A percentile compares a stretch with the other conserved stretches of the same genome.
Conservation (phyloP, 1,284 basidiomycete species). For the Cyathus pygmaeus region DNA sequence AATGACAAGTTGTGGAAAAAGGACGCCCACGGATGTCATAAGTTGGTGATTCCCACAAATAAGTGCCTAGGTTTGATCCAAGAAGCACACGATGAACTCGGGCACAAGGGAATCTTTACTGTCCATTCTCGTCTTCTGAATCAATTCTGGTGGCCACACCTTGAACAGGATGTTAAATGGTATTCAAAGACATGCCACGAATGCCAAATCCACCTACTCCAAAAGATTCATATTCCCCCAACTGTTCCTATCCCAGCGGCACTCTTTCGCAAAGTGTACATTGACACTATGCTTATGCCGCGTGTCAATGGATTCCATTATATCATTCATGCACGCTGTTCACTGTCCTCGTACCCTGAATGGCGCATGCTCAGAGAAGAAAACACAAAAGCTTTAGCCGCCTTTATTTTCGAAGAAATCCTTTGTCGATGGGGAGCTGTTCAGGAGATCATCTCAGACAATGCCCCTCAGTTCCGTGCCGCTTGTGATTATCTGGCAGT, state of each 20-base stretch:
- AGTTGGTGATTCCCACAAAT: no score
- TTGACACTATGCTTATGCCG: slow-evolving; percentile 44
- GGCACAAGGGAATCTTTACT: slow-evolving; percentile 25
- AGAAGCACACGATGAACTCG: slow-evolving; percentile 5
- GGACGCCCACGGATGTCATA: no score
- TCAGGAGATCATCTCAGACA: slow-evolving; percentile 40
- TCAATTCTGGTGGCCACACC: slow-evolving; percentile 42
- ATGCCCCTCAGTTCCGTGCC: slow-evolving; percentile 37
- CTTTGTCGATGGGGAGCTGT: slow-evolving; percentile 43
- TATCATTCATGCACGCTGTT: slow-evolving; percentile 32
- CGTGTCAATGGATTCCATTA: slow-evolving; percentile 27
- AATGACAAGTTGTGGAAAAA: no score
- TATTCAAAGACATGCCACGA: slow-evolving; percentile 44
- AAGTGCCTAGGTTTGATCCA: background rate
- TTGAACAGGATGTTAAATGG: slow-evolving; percentile 33
- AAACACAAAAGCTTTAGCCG: slow-evolving; percentile 21
- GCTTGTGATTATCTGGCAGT: slow-evolving; percentile 36
- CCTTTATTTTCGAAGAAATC: slow-evolving; percentile 40
- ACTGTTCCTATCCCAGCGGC: slow-evolving; percentile 33
- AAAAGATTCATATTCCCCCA: slow-evolving; percentile 39
- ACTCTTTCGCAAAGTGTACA: slow-evolving; percentile 41
- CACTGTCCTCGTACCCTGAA: slow-evolving; percentile 33
- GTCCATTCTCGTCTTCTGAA: slow-evolving; percentile 12
- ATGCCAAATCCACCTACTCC: slow-evolving; percentile 38
- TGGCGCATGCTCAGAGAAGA: slow-evolving; percentile 26